Base-by-base conservation (phyloP, 2,329 filamentous ascomycete genomes). In the Chrysoporthe puriensis region DNA sequence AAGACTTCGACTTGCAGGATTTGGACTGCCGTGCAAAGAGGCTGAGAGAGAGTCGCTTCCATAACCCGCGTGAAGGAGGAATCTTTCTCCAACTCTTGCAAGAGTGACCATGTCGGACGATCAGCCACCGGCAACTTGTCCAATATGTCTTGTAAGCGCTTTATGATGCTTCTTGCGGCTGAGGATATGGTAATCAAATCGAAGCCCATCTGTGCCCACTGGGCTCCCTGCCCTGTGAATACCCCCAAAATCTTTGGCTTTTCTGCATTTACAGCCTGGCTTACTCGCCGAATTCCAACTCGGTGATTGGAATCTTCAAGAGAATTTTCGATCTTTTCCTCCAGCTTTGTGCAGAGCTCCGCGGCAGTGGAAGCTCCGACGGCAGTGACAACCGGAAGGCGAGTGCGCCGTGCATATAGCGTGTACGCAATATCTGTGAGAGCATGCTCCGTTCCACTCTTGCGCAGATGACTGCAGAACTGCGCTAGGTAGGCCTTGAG, bases 21-120 rank as follows among this genome's bases (percentile, higher is more conserved):
- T 66, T 82, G 80, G 0, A 82, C 34, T 0, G 78, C 79, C 3
- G 79, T 81, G 64, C 77, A 81, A 0, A 78, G 26, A 1, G 70
- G 68, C 48, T 66, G 64, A 14, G 42, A 48, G 9, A 54, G 5
- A 16, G 21, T 16, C 6, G 50, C 50, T 34, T 54, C 50, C 3
- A 14, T 16, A 21, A 54, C n/a, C 13, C 50, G 50, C 21, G 50
- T 34, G 14, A n/a, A 34, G 1, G 21, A 32, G 13, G 21, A 18
- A 11, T 54, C 50, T 54, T 9, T 32, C 9, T 14, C 7, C 21
- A 54, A 4, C n/a, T 54, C 50, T 11, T 54, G n/a, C n/a, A 32
- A 6, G 2, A 54, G 32, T 9, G 59, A 62, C 58, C 64, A 67
- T 5, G 43, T 36, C 5, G 66, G 66, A 21, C n/a, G 57, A 13